Percentiles rank a stretch among this genome's conserved stretches.
phyloP scores from a whole-genome alignment of 1,139 yeast species.

The Yamadazyma diddensiae region DNA sequence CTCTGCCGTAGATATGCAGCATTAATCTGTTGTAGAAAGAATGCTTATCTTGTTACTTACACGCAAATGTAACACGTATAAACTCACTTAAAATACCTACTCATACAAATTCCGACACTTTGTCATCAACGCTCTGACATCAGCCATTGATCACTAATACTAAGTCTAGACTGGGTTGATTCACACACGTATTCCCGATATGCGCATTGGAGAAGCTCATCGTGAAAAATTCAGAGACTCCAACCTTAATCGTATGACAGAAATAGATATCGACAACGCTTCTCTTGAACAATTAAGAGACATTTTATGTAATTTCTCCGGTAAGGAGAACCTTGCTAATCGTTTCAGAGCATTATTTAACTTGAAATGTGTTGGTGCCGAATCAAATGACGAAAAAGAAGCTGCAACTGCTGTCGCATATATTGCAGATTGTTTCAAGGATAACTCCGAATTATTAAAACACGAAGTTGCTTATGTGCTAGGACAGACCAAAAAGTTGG shows the following conservation, averaged over 20 bases:
- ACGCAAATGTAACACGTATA: too few relatives aligned
- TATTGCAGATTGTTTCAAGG: conserved; percentile 78
- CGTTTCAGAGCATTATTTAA: conserved; percentile 93
- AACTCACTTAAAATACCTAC: too few relatives aligned
- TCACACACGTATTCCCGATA: conserved; percentile 3
- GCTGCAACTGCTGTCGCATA: conserved; percentile 68
- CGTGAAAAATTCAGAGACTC: conserved; percentile 5
- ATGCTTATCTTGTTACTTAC: too few relatives aligned
- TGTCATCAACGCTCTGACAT: too few relatives aligned
- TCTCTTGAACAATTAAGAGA: conserved; percentile 69
- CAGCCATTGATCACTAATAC: too few relatives aligned
- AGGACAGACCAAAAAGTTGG: conserved; percentile 87
- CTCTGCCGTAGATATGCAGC: too few relatives aligned
- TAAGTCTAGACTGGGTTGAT: not conserved
- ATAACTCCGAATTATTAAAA: conserved; percentile 86
- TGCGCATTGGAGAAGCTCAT: conserved; percentile 5
- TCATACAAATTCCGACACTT: too few relatives aligned
- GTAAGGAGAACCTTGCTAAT: conserved; percentile 71
- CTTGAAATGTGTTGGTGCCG: conserved; percentile 79
- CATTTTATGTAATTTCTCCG: conserved; percentile 58
- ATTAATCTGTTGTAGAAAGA: too few relatives aligned
- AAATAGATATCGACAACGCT: conserved; percentile 47
- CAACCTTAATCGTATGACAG: conserved; percentile 11
- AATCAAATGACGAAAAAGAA: conserved; percentile 48
- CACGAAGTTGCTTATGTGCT: conserved; percentile 98